These are phyloP conservation scores for Blastobotrys indianensis DNA, from an alignment of 1,139 yeast species.

Conservation along the genomic window DNA sequence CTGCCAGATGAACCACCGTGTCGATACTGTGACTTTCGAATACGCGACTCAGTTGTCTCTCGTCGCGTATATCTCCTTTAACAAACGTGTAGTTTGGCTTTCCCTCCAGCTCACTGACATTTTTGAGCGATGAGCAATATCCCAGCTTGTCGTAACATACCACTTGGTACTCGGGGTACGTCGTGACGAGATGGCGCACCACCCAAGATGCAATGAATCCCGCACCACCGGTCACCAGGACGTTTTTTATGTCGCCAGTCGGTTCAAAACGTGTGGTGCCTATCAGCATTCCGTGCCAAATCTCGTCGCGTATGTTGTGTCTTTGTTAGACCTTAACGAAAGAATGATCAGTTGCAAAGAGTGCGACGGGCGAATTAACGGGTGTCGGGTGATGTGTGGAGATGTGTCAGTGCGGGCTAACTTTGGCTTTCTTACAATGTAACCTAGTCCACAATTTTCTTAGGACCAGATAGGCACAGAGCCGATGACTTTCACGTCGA, in stretches of 20 bases:
- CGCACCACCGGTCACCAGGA: slow-evolving; percentile 54
- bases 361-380: too few species aligned
- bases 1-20: slow-evolving; percentile 49
- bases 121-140: slow-evolving; percentile 30
- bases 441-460: too few species aligned
- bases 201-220: slow-evolving; percentile 55
- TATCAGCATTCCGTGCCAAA: slow-evolving; percentile 3
- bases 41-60: slow-evolving; percentile 22
- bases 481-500: too few species aligned
- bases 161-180: slow-evolving; percentile 39
- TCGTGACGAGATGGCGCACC: slow-evolving; percentile 37
- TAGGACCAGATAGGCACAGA: too few species aligned
- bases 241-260: slow-evolving; percentile 22
- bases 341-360: too few species aligned
- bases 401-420: too few species aligned
- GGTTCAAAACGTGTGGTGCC: slow-evolving; percentile 20
- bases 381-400: too few species aligned
- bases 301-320: too few species aligned
- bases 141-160: slow-evolving; percentile 47
- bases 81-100: slow-evolving; percentile 32
- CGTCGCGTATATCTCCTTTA: slow-evolving; percentile 39
- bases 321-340: too few species aligned
- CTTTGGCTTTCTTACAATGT: too few species aligned
- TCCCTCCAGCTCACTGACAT: slow-evolving; percentile 24
- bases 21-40: slow-evolving; percentile 30